A percentile compares a stretch with the other conserved stretches of the same genome.
Evolutionary conservation across 2,329 filamentous ascomycete genomes (phyloP).

Genomic region (Sporothrix euskadiensis): DNA sequence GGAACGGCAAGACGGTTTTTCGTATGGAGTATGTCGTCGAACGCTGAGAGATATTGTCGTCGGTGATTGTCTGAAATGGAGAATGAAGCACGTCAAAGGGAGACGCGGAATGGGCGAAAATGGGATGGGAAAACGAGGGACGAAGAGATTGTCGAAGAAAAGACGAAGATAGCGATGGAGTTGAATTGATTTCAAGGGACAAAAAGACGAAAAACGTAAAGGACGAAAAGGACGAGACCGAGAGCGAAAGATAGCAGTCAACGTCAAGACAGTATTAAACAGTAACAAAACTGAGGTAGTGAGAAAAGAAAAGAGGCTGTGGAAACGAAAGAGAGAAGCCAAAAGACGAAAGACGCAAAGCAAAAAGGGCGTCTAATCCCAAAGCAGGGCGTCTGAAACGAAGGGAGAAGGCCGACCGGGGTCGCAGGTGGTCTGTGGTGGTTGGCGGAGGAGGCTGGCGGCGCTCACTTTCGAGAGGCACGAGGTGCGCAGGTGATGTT

Average conservation of each 20-base stretch:
- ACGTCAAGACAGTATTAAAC: neutral
- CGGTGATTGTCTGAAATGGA: conserved; percentile 9
- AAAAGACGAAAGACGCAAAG: neutral
- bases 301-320: neutral
- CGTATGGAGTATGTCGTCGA: neutral
- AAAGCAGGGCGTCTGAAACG: conserved; percentile 24
- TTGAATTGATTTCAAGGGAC: neutral
- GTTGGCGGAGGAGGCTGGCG: conserved; percentile 18
- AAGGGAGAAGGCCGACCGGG: conserved; percentile 15
- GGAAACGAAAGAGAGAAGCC: neutral
- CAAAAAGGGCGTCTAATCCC: conserved; percentile 19
- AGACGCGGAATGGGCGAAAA: neutral
- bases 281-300: neutral
- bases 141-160: neutral
- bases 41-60: neutral
- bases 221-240: neutral
- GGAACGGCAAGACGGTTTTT: neutral
- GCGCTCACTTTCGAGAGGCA: neutral
- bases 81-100: conserved; percentile 2
- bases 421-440: neutral
- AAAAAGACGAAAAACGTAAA: neutral
- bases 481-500: neutral
- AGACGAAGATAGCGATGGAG: neutral
- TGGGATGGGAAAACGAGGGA: neutral
- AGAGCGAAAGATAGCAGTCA: neutral